Evolutionary conservation across 2,329 filamentous ascomycete species (phyloP), one percentile per base, ranked within the genome.

Genomic region (Dactylonectria macrodidyma): DNA sequence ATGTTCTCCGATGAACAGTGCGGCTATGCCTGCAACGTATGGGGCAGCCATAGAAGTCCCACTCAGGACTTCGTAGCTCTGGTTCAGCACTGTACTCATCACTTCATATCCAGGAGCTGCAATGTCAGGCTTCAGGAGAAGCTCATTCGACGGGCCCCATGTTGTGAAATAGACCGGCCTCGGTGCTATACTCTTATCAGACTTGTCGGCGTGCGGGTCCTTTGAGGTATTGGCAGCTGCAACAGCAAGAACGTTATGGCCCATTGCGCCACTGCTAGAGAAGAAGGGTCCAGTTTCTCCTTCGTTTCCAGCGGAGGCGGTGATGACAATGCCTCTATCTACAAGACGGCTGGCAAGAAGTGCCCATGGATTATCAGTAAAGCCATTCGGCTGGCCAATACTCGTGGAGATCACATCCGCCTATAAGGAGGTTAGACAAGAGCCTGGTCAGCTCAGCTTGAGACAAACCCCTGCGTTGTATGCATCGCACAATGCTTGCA

Each of bases 21-120:
- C 84, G 3, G 83, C 84, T n/a, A 86, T 78, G 14, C 86, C 87
- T 44, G 87, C 85, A 26, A 87, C 80, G 65, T 87, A 87, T 0
- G 87, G 87, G 5, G 84, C 84, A 1, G 87, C 84, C 87, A 90
- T 89, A 1, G 86, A 88, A 0, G 88, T 89, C 51, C 88, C 88
- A 51, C 82, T 85, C 61, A 86, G 78, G 7, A 85, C 78, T 14
- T 81, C 81, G 68, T 87, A 89, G 10, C 66, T 71, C 26, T 79
- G 78, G 26, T 83, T 76, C 2, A 83, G 80, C 51, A 83, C 84
- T 2, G 86, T 88, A 50, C 84, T 87, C 61, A 86, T 79, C 54
- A 89, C 87, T 34, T 83, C 78, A 57, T 82, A 83, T 12, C 87
- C 86, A 1, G 86, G 86, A 0, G 84, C 83, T 14, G 83, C 82